Base-by-base conservation (phyloP, 2,329 filamentous ascomycete genomes). In the Coniochaeta sp. region DNA sequence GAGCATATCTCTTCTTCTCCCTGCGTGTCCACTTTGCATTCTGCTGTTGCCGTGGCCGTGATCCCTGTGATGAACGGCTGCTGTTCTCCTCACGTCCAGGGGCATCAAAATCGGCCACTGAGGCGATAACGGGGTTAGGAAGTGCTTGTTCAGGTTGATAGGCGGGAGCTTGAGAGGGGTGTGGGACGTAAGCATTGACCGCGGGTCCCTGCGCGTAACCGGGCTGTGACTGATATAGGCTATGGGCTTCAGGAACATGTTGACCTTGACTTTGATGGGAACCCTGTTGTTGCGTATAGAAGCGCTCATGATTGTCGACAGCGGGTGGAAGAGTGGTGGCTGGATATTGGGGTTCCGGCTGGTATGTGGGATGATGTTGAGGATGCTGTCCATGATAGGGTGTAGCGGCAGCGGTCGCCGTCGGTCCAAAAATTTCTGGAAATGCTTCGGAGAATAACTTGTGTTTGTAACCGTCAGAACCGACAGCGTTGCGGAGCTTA, bases 391-490 rank as follows among this genome's bases (percentile, higher is more conserved):
- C 54, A 36, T 61, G 54, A 38, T 33, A 44, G 14, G 60, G 44
- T 17, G 26, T 8, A 1, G 26, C 24, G 19, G 19, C 6, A 6
- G 24, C 33, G 26, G 16, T 17, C 2, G 19, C 12, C 14, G 40
- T 38, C 12, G 52, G 55, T 43, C 69, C 63, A 43, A 76, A 70
- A 9, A 69, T 65, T 61, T 68, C 68, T 1, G 76, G 73, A 3
- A 81, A 67, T 9, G 78, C 75, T 24, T 76, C 73, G 2, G 65
- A 65, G 11, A 80, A 64, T 3, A 80, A 62, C 2, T 68, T 62
- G 43, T 68, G 70, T 19, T 71, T 75, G 14, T 71, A 68, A 22
- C 64, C 67, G 50, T 76, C 69, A 12, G 68, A 68, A 31, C 67
- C 70, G 14, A 72, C 61, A 12, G 69, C 62, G 12, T 63, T 63